A percentile compares a stretch with the other conserved stretches of the same genome.
Evolutionary conservation across 1,284 basidiomycete genomes (phyloP).

Genomic region (Trichosporon inkin): DNA sequence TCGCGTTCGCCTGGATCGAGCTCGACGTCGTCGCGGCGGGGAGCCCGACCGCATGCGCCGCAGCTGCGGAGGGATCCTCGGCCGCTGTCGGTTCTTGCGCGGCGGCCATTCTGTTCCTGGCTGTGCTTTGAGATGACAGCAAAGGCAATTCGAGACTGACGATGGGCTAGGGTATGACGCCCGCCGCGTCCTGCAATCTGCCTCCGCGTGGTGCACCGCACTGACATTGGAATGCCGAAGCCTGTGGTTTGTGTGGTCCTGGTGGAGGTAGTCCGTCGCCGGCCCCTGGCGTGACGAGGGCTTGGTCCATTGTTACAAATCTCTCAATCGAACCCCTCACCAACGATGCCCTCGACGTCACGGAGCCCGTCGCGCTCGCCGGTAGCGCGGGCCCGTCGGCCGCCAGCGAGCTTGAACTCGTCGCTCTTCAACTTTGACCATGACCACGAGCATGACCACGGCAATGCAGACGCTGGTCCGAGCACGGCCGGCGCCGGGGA

Average conservation of each 20-base stretch:
- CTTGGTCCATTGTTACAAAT: background rate
- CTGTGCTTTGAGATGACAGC: too few relatives aligned
- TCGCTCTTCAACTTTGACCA: background rate
- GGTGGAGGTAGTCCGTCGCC: constrained; percentile 1
- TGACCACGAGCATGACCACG: background rate
- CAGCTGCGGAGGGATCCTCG: background rate
- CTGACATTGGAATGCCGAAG: background rate
- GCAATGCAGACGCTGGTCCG: background rate
- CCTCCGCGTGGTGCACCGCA: too few relatives aligned
- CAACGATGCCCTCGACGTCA: background rate
- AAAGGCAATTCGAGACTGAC: too few relatives aligned
- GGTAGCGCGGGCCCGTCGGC: background rate
- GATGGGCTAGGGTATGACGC: too few relatives aligned
- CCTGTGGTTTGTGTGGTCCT: constrained; percentile 8
- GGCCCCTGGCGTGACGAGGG: background rate
- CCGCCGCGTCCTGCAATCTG: too few relatives aligned
- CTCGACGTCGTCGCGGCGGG: background rate
- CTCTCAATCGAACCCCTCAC: background rate
- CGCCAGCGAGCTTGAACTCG: background rate
- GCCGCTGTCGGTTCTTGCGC: background rate
- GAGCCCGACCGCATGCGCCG: background rate
- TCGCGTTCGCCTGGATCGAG: constrained; percentile 9
- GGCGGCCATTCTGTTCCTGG: background rate
- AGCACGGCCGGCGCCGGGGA: background rate
- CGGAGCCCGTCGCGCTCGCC: background rate